Evolutionary conservation across 306 rosid genomes (phyloP).

Genomic region (Vicia sativa): DNA sequence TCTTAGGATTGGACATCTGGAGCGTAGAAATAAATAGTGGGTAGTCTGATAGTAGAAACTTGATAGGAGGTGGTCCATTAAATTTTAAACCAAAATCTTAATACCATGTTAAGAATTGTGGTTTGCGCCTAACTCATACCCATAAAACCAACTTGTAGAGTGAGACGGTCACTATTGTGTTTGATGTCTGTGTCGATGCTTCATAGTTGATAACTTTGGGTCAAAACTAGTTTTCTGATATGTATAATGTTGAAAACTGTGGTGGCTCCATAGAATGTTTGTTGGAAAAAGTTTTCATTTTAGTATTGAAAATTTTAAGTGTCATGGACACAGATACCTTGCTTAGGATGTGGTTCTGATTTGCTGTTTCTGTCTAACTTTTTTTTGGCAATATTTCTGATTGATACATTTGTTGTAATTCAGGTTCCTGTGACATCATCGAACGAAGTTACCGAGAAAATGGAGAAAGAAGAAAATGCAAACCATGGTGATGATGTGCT

Average conservation of each 20-base stretch:
- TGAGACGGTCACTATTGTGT: neutral
- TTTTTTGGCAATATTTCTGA: neutral
- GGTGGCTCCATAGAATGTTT: neutral
- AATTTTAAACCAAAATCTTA: no score
- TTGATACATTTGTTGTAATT: neutral
- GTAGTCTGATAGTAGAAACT: no score
- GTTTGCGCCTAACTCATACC: no score
- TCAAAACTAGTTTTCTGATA: neutral
- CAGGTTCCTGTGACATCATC: constrained; percentile 13
- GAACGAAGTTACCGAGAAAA: constrained; percentile 30
- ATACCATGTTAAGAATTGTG: no score
- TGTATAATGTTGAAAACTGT: neutral
- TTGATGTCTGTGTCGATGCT: neutral
- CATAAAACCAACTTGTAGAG: no score
- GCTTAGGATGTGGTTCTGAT: constrained; percentile 26
- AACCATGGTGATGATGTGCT: constrained; percentile 29
- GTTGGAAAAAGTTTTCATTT: neutral
- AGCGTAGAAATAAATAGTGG: no score
- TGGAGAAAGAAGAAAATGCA: constrained; percentile 40
- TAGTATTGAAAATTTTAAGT: neutral
- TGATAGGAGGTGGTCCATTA: no score
- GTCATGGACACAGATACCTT: constrained; percentile 2
- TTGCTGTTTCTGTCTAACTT: constrained; percentile 20
- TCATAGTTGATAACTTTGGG: neutral
- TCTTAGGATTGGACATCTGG: no score